These are phyloP conservation scores for Xylaria sp. DNA, from an alignment of 2,329 filamentous ascomycete genomes.

Conservation along the genomic window DNA sequence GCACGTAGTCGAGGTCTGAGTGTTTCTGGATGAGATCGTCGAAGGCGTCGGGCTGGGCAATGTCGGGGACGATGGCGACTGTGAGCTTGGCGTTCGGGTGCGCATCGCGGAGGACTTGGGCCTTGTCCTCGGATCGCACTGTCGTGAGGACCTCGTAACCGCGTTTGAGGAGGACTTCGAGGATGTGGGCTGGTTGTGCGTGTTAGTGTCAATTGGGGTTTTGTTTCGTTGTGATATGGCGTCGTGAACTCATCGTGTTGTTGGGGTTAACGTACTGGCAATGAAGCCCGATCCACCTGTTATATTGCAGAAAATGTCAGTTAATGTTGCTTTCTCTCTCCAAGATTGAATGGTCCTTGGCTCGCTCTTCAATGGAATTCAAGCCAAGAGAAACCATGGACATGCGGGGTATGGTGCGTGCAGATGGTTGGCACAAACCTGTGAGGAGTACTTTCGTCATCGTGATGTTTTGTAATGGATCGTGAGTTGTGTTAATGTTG, in stretches of 20 bases:
- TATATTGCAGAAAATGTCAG: conserved; percentile 2
- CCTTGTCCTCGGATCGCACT: conserved; percentile 51
- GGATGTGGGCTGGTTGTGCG: conserved; percentile 43
- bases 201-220: conserved; percentile 2
- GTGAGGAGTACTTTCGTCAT: conserved; percentile 46
- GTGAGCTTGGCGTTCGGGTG: conserved; percentile 44
- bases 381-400: not conserved
- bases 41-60: conserved; percentile 69
- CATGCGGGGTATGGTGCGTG: not conserved
- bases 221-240: not conserved
- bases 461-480: conserved; percentile 13
- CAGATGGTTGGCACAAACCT: conserved; percentile 31
- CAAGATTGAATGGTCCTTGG: not conserved
- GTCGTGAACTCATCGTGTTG: not conserved
- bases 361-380: not conserved
- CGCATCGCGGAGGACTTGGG: conserved; percentile 45
- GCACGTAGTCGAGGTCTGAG: conserved; percentile 48
- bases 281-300: conserved; percentile 50
- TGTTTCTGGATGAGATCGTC: conserved; percentile 50
- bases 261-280: conserved; percentile 35
- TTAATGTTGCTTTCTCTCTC: not conserved
- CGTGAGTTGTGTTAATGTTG: not conserved
- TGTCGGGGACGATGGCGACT: conserved; percentile 66
- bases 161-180: conserved; percentile 48
- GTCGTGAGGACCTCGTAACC: conserved; percentile 52